Conservation (phyloP, 1,139 yeast species). For the Pichia inconspicua region DNA sequence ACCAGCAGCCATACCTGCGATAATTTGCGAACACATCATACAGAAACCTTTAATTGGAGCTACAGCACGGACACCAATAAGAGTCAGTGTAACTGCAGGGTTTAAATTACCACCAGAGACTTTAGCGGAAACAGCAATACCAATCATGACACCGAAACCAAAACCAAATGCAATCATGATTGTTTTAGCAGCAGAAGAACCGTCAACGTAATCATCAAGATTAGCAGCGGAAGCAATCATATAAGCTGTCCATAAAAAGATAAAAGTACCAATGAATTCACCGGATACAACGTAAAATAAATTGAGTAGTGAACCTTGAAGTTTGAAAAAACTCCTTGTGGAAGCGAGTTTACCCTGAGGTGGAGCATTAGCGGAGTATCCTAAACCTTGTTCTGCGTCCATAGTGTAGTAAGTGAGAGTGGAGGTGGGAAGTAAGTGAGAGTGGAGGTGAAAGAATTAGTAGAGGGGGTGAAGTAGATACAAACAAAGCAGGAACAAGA, state of each 20-base stretch:
- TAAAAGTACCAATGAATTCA: constrained; percentile 81
- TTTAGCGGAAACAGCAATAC: constrained; percentile 67
- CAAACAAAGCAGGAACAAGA: not conserved
- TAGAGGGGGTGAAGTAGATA: not conserved
- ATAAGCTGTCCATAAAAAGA: constrained; percentile 76
- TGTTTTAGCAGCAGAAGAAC: constrained; percentile 57
- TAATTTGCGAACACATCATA: constrained; percentile 59
- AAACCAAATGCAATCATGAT: constrained; percentile 82
- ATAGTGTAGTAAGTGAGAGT: constrained; percentile 2
- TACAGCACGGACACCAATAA: constrained; percentile 64
- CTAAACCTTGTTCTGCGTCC: constrained; percentile 31
- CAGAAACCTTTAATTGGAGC: constrained; percentile 65
- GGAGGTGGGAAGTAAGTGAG: not conserved
- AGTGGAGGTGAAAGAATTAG: not conserved
- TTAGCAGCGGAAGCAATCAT: constrained; percentile 83
- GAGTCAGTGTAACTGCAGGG: constrained; percentile 78
- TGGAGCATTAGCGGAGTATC: constrained; percentile 30
- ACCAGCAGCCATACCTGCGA: constrained; percentile 90
- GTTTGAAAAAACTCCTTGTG: constrained; percentile 30
- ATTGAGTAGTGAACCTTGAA: constrained; percentile 35
- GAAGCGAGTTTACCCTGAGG: constrained; percentile 20
- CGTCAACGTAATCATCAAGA: constrained; percentile 41
- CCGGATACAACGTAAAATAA: constrained; percentile 47
- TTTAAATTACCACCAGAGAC: constrained; percentile 86
- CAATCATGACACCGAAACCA: constrained; percentile 78